Evolutionary conservation across 331 rosid genomes (phyloP).

Genomic region (Malus hybrid): DNA sequence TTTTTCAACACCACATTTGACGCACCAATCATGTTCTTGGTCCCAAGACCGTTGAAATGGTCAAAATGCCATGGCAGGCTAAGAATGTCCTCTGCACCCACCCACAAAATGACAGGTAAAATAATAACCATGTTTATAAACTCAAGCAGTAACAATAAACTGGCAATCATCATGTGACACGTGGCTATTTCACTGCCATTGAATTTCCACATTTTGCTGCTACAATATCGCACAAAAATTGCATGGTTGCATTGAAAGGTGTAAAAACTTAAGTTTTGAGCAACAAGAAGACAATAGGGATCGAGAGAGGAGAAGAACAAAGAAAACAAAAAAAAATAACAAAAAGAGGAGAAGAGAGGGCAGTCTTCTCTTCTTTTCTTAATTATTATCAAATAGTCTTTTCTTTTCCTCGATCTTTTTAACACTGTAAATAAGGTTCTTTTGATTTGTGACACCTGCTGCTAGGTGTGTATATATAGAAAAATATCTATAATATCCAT

Average conservation of each 20-base stretch:
- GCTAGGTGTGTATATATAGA: not conserved
- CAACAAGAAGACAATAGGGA: not conserved
- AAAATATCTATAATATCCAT: constrained; percentile 13
- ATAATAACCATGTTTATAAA: not conserved
- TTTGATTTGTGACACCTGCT: not conserved
- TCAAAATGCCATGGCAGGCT: not conserved
- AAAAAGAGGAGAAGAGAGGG: constrained; percentile 12
- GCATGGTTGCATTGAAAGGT: constrained; percentile 11
- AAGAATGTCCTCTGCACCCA: not conserved
- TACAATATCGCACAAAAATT: constrained; percentile 14
- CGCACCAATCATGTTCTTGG: not conserved
- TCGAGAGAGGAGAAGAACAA: not conserved
- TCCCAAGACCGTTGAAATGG: not conserved
- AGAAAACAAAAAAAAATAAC: not conserved
- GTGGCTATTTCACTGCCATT: constrained; percentile 9
- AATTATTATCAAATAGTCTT: not conserved
- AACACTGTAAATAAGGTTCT: not conserved
- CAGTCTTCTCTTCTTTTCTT: constrained; percentile 19
- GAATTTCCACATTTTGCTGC: constrained; percentile 37
- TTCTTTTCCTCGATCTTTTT: not conserved
- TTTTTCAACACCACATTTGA: not conserved
- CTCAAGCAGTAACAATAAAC: not conserved
- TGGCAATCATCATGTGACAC: not conserved
- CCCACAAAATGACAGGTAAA: not conserved
- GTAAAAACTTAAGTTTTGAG: not conserved